Evolutionary conservation across 139 green algal species (phyloP).

Genomic region (Closterium sp.): DNA sequence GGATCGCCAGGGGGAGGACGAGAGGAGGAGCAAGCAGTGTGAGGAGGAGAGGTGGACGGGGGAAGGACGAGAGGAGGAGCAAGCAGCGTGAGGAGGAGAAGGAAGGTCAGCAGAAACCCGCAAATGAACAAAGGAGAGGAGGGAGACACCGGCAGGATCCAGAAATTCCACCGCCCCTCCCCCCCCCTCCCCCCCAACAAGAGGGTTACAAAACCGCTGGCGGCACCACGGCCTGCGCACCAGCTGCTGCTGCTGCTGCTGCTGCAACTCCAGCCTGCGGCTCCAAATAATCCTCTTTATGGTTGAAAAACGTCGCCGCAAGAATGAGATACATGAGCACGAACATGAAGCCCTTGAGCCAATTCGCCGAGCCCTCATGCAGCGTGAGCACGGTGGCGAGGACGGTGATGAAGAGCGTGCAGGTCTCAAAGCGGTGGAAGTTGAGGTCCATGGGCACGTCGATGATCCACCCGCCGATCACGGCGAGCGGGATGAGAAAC

Average conservation of each 20-base stretch:
- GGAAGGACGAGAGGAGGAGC: neutral
- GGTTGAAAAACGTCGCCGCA: conserved; percentile 12
- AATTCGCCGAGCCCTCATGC: conserved; percentile 67
- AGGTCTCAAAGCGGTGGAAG: conserved; percentile 71
- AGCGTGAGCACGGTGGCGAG: conserved; percentile 48
- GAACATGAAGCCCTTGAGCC: conserved; percentile 62
- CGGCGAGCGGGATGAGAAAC: conserved; percentile 62
- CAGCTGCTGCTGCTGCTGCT: too few relatives aligned
- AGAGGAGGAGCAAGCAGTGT: neutral
- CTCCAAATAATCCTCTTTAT: conserved; percentile 7
- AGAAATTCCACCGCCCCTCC: too few relatives aligned
- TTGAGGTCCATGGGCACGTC: conserved; percentile 73
- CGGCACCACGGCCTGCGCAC: too few relatives aligned
- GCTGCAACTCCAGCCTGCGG: neutral
- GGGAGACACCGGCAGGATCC: too few relatives aligned
- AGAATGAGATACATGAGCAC: conserved; percentile 15
- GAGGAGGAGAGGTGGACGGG: neutral
- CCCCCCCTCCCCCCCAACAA: too few relatives aligned
- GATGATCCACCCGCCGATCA: conserved; percentile 67
- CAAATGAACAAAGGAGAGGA: neutral
- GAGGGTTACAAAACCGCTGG: too few relatives aligned
- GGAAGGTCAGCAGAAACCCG: neutral
- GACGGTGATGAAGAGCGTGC: conserved; percentile 66
- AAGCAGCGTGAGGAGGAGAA: neutral
- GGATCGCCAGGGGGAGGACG: neutral